These are phyloP conservation scores for Capsicum pubescens DNA, from an alignment of 257 asterid genomes.

Conservation along the genomic window DNA sequence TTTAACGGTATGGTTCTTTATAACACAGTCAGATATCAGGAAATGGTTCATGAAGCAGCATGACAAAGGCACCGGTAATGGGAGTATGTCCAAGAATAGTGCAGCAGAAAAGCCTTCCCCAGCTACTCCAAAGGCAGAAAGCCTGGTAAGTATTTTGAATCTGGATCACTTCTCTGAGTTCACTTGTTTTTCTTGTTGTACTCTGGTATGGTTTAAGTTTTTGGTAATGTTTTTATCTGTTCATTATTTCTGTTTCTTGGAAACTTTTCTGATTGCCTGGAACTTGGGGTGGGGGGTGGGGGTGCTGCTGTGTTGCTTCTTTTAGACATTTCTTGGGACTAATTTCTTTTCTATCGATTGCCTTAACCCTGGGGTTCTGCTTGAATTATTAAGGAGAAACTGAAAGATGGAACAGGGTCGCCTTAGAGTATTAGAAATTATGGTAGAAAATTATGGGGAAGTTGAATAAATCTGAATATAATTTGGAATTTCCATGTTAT, in stretches of 20 bases:
- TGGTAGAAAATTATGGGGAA: conserved; percentile 1
- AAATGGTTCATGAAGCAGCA: conserved; percentile 90
- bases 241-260: conserved; percentile 7
- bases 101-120: conserved; percentile 61
- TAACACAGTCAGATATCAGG: conserved; percentile 83
- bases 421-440: neutral
- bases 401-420: neutral
- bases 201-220: neutral
- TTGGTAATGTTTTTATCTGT: neutral
- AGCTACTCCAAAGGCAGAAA: conserved; percentile 48
- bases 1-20: conserved; percentile 8
- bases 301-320: conserved; percentile 11
- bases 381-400: neutral
- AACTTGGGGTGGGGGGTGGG: neutral
- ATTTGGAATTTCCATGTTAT: neutral
- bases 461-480: neutral
- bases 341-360: neutral
- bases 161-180: neutral
- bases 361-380: conserved; percentile 6
- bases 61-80: conserved; percentile 62
- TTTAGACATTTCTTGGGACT: neutral
- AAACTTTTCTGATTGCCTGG: neutral
- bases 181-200: neutral
- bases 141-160: conserved; percentile 41
- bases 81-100: conserved; percentile 52